A percentile compares a stretch with the other conserved stretches of the same genome.
Conservation (phyloP, 352 stramenopile species). For the Globisporangium takayamanum region DNA sequence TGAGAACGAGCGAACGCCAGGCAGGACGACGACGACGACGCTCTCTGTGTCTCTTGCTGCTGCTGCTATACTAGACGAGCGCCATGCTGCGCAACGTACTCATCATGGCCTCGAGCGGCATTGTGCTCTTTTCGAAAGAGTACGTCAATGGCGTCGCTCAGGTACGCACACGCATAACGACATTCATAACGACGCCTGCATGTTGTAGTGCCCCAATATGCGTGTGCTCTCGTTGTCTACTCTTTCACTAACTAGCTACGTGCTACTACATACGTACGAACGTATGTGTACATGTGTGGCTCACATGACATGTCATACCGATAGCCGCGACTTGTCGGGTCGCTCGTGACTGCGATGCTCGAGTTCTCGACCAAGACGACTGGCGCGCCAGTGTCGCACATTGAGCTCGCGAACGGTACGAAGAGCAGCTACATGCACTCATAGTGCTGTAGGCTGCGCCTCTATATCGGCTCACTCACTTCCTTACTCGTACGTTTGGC, state of each 20-base stretch:
- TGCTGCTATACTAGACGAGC: neutral
- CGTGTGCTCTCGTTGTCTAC: neutral
- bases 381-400: slow-evolving; percentile 86
- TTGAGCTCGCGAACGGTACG: slow-evolving; percentile 79
- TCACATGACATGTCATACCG: neutral
- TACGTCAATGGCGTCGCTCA: slow-evolving; percentile 85
- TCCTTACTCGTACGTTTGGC: neutral
- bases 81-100: slow-evolving; percentile 90
- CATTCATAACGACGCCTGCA: no score
- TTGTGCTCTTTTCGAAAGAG: slow-evolving; percentile 91
- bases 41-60: neutral
- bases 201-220: neutral
- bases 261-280: neutral
- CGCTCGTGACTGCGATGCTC: slow-evolving; percentile 88
- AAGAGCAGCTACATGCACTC: neutral
- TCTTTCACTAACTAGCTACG: slow-evolving; percentile 1
- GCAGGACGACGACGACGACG: neutral
- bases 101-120: slow-evolving; percentile 89
- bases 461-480: neutral
- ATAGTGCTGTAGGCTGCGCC: neutral
- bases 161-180: slow-evolving; percentile 21
- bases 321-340: slow-evolving; percentile 84
- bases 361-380: slow-evolving; percentile 89
- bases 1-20: neutral
- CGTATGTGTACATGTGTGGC: neutral